These are phyloP conservation scores for Trametes pubescens DNA, from an alignment of 1,284 basidiomycete species.

Conservation along the genomic window DNA sequence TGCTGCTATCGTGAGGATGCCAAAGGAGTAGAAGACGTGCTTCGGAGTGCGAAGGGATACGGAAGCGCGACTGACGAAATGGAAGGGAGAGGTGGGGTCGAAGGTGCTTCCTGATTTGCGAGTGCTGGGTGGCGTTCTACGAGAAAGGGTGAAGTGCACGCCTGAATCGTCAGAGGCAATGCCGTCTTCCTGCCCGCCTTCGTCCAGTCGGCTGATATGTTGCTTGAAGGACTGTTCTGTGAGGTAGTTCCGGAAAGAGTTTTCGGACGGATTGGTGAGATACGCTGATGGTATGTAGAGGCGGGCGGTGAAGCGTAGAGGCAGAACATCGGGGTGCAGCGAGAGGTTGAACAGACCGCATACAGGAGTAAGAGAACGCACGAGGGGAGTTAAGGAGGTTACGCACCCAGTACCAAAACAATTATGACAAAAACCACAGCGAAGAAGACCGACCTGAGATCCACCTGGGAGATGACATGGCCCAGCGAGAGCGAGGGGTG, in stretches of 20 bases:
- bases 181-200: conserved; percentile 61
- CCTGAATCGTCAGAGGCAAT: conserved; percentile 45
- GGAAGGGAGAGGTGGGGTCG: conserved; percentile 67
- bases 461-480: conserved; percentile 61
- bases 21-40: conserved; percentile 86
- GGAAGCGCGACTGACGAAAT: conserved; percentile 91
- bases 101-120: conserved; percentile 34
- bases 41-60: conserved; percentile 94
- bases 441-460: conserved; percentile 73
- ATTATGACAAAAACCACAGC: conserved; percentile 72
- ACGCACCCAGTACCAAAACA: conserved; percentile 76
- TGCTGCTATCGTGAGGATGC: conserved; percentile 86
- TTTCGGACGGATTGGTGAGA: conserved; percentile 92
- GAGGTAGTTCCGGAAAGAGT: conserved; percentile 91
- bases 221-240: conserved; percentile 96
- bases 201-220: conserved; percentile 89
- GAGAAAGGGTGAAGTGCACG: conserved; percentile 46
- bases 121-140: conserved; percentile 42
- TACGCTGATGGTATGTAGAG: conserved; percentile 68
- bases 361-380: conserved; percentile 13
- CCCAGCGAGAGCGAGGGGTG: conserved; percentile 56
- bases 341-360: conserved; percentile 22
- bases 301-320: conserved; percentile 27
- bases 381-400: conserved; percentile 15
- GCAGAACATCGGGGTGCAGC: conserved; percentile 10